These are phyloP conservation scores for Dactylellina drechsleri DNA, from an alignment of 2,329 filamentous ascomycete genomes.

Conservation along the genomic window DNA sequence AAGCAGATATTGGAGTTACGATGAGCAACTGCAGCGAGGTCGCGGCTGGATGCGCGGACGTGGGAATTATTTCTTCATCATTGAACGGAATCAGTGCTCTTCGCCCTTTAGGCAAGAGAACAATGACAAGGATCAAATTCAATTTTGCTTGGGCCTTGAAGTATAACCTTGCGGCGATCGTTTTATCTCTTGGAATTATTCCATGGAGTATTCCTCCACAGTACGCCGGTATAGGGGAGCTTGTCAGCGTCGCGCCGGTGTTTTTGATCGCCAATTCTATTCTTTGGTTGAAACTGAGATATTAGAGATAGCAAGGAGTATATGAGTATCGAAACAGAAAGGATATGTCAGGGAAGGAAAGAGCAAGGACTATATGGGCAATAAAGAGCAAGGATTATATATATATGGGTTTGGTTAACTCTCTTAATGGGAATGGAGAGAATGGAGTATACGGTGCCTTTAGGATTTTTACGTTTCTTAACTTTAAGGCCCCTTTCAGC, in stretches of 20 bases:
- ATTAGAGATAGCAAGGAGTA: constrained; percentile 3
- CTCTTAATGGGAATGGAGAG: no score
- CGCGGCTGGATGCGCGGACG: constrained; percentile 74
- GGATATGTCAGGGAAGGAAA: no score
- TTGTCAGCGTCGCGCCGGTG: constrained; percentile 78
- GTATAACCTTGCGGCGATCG: constrained; percentile 76
- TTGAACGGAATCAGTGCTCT: constrained; percentile 70
- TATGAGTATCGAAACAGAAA: no score
- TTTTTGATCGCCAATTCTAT: constrained; percentile 66
- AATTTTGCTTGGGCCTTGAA: constrained; percentile 77
- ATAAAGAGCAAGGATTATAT: no score
- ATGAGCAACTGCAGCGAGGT: constrained; percentile 73
- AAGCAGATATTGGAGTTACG: constrained; percentile 77
- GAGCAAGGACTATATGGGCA: no score
- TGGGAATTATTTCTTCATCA: constrained; percentile 70
- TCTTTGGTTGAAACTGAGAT: constrained; percentile 48
- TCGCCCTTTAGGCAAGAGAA: constrained; percentile 66
- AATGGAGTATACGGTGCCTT: no score
- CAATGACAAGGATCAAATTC: constrained; percentile 67
- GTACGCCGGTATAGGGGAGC: constrained; percentile 76
- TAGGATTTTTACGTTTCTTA: no score
- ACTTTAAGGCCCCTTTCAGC: no score
- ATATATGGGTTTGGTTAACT: no score
- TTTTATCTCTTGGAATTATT: constrained; percentile 74
- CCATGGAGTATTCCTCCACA: constrained; percentile 68